Percentiles rank a stretch among this genome's conserved stretches.
These are phyloP conservation scores for Durio zibethinus DNA, from an alignment of 345 rosid genomes.

Conservation along the genomic window DNA sequence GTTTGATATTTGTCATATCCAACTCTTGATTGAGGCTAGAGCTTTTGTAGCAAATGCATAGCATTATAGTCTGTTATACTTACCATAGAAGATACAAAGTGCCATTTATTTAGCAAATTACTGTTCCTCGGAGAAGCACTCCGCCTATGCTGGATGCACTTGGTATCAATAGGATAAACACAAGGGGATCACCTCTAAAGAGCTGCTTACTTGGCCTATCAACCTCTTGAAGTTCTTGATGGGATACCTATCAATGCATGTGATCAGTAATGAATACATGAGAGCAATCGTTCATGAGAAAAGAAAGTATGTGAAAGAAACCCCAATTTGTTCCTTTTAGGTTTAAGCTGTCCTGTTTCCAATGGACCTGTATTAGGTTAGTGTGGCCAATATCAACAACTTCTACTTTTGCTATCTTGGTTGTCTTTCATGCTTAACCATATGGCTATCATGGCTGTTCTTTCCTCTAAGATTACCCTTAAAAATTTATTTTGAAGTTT, in stretches of 20 bases:
- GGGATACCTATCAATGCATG: neutral
- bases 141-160: neutral
- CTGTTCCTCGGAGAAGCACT: neutral
- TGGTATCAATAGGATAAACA: neutral
- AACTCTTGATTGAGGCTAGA: neutral
- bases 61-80: neutral
- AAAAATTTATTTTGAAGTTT: neutral
- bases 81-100: neutral
- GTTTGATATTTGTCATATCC: neutral
- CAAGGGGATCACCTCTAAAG: neutral
- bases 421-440: neutral
- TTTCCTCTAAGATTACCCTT: neutral
- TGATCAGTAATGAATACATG: neutral
- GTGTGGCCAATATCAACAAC: neutral
- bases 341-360: constrained; percentile 8
- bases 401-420: neutral
- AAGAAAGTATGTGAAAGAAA: neutral
- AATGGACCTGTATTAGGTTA: neutral
- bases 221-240: neutral
- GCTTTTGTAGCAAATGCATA: neutral
- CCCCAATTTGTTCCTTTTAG: neutral
- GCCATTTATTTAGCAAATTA: neutral
- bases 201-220: neutral
- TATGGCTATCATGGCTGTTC: neutral
- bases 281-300: neutral